Evolutionary conservation across 108 stramenopile species (phyloP).

Genomic region (Conticribra guillardii): DNA sequence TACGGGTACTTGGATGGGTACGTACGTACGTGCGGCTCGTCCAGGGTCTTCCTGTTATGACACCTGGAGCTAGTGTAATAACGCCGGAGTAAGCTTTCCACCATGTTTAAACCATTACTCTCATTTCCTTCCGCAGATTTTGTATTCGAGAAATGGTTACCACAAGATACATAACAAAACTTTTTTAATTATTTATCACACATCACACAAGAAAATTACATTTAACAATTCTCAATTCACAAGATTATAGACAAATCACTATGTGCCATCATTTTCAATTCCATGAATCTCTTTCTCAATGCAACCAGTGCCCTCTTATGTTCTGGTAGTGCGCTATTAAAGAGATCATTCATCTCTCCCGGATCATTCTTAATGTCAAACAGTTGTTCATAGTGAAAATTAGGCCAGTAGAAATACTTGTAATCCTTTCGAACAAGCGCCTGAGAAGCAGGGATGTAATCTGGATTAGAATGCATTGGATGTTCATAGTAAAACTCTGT

Average conservation of each 20-base stretch:
- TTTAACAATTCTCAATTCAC: too few species aligned
- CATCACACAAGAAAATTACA: too few species aligned
- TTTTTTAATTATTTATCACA: too few species aligned
- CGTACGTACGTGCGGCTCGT: too few species aligned
- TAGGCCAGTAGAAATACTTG: constrained; percentile 87
- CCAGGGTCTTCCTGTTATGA: too few species aligned
- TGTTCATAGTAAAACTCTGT: constrained; percentile 84
- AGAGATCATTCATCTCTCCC: constrained; percentile 71
- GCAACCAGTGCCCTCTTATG: constrained; percentile 34
- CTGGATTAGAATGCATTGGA: constrained; percentile 54
- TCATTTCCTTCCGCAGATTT: too few species aligned
- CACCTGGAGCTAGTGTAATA: too few species aligned
- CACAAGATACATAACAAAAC: too few species aligned
- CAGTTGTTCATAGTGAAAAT: constrained; percentile 76
- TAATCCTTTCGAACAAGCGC: constrained; percentile 79
- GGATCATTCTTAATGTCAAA: constrained; percentile 82
- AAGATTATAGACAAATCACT: constrained; percentile 34
- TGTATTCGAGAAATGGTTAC: too few species aligned
- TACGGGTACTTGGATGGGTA: too few species aligned
- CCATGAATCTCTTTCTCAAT: constrained; percentile 50
- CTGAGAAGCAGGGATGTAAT: constrained; percentile 70
- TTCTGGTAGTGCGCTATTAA: constrained; percentile 49
- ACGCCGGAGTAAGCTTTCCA: too few species aligned
- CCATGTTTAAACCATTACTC: too few species aligned
- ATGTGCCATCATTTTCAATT: constrained; percentile 46